Evolutionary conservation across 306 rosid genomes (phyloP), one percentile per base, ranked within the genome.

Genomic region (Erythrophleum fordii): DNA sequence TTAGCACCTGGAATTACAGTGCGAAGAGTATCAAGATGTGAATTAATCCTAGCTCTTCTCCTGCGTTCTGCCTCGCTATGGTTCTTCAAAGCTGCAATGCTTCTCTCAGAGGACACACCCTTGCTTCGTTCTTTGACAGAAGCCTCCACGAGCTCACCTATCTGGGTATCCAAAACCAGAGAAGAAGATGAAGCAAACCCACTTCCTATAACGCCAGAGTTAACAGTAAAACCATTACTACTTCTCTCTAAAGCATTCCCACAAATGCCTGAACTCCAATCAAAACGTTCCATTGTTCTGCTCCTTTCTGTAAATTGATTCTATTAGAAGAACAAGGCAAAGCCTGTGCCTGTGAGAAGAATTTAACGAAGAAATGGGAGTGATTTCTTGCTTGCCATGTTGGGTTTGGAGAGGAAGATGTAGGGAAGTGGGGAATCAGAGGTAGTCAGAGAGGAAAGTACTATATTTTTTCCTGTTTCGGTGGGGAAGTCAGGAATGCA

Each of bases 51-150:
- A 0, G 92, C 91, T 80, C 97, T 90, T 25, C 97, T 90, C 26
- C 92, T 81, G 31, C 87, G 68, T 74, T 92, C 95, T 1, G 95
- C 97, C 52, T 92, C 97, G 55, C 95, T 86, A 72, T 92, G 97
- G 23, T 85, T 92, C 90, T 69, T 92, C 89, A 90, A 77, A 68
- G 95, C 97, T 20, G 82, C 87, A 42, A 81, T 25, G 49, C 78
- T 92, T 84, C 95, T 90, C 88, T 92, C 93, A 28, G 88, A 73
- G 23, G 82, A 66, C 46, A 83, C 82, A 64, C 82, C 89, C 61
- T 88, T 22, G 53, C 20, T 90, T 1, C 76, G 59, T 77, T 84
- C 90, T 65, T 89, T 85, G 23, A 65, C 56, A 62, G 88, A 81
- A 10, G 93, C 87, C 45, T 88, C 89, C 46, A 87, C 90, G 7